These are phyloP conservation scores for Penicillium waksmanii DNA, from an alignment of 495 filamentous ascomycete genomes.

Conservation along the genomic window DNA sequence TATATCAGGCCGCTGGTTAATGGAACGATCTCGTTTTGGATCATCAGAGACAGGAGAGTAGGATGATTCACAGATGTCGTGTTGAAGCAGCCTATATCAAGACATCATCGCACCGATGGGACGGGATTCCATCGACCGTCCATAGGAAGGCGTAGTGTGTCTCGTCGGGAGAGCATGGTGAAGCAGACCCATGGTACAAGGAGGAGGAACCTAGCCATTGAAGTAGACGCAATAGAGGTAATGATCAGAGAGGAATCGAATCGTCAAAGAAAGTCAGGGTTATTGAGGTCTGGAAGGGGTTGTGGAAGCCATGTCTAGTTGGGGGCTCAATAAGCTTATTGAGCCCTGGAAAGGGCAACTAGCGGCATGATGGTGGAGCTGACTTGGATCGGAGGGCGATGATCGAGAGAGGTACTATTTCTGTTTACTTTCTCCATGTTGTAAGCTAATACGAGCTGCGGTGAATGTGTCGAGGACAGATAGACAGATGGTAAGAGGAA, in stretches of 20 bases:
- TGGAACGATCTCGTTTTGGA: not conserved
- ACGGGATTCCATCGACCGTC: not conserved
- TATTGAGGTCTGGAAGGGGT: conserved; percentile 1
- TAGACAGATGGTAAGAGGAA: no score
- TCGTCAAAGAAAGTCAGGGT: not conserved
- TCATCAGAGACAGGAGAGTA: conserved; percentile 10
- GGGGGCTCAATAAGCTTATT: not conserved
- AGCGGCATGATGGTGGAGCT: not conserved
- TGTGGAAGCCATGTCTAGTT: not conserved
- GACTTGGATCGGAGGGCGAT: no score
- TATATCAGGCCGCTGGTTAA: conserved; percentile 3
- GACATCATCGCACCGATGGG: conserved; percentile 11
- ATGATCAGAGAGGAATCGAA: not conserved
- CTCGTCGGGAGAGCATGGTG: not conserved
- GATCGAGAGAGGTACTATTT: not conserved
- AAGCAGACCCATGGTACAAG: not conserved
- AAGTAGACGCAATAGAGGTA: not conserved
- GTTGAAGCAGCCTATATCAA: conserved; percentile 16
- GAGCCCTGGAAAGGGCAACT: not conserved
- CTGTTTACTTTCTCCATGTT: no score
- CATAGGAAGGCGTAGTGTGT: not conserved
- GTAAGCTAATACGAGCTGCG: no score
- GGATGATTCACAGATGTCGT: conserved; percentile 9
- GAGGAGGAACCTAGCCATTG: conserved; percentile 11
- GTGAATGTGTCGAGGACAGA: no score